A percentile compares a stretch with the other conserved stretches of the same genome.
phyloP scores from a whole-genome alignment of 768 basidiomycete genomes.

The Fistulinella prunicolor region DNA sequence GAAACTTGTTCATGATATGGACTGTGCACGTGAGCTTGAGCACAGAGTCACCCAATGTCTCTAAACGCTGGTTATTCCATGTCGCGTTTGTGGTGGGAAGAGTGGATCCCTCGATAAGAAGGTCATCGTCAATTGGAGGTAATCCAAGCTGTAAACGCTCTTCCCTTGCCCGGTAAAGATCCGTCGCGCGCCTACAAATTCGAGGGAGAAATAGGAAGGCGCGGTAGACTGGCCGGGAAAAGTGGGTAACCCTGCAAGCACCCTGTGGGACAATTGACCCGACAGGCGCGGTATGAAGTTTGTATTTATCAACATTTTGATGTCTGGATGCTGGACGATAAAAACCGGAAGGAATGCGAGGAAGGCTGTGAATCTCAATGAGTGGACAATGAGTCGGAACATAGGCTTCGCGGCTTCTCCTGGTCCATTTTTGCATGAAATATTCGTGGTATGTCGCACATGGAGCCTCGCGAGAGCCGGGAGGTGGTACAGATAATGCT shows the following conservation, averaged over 20 bases:
- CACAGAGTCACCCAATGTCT: slow-evolving; percentile 85
- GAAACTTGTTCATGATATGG: slow-evolving; percentile 73
- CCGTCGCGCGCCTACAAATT: slow-evolving; percentile 63
- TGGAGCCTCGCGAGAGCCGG: slow-evolving; percentile 47
- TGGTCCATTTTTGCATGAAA: slow-evolving; percentile 53
- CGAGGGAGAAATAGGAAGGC: slow-evolving; percentile 61
- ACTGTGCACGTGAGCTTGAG: slow-evolving; percentile 74
- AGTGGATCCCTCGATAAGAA: slow-evolving; percentile 72
- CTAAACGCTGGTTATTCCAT: slow-evolving; percentile 82
- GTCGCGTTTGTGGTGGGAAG: slow-evolving; percentile 60
- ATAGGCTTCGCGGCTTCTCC: slow-evolving; percentile 40
- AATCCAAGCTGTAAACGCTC: slow-evolving; percentile 55
- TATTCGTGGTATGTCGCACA: slow-evolving; percentile 58
- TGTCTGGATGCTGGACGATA: slow-evolving; percentile 35
- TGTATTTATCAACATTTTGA: slow-evolving; percentile 27
- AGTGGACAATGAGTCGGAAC: slow-evolving; percentile 60
- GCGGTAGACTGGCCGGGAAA: slow-evolving; percentile 48
- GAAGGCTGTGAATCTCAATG: slow-evolving; percentile 49
- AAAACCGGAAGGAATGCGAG: slow-evolving; percentile 40
- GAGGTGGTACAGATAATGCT: slow-evolving; percentile 54
- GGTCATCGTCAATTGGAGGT: slow-evolving; percentile 53
- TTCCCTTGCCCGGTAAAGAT: slow-evolving; percentile 55
- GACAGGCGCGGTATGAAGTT: slow-evolving; percentile 23
- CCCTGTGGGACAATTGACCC: slow-evolving; percentile 39
- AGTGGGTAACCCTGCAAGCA: slow-evolving; percentile 52